Percentiles rank a stretch among this genome's conserved stretches.
These are phyloP conservation scores for Rubroboletus pulcherrimus DNA, from an alignment of 768 basidiomycete genomes.

Conservation along the genomic window DNA sequence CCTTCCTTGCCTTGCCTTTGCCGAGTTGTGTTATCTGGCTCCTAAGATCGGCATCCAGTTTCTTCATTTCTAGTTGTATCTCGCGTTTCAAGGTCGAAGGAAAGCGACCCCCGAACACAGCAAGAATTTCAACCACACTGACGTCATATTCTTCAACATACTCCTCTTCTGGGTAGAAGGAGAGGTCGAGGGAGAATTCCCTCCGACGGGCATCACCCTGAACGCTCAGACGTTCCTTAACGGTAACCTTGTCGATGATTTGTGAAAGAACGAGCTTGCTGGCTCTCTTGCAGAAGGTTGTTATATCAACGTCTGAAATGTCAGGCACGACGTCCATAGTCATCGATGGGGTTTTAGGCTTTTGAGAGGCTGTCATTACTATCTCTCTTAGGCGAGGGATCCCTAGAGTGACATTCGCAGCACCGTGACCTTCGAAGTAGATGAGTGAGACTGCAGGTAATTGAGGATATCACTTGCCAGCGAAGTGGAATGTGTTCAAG, in stretches of 20 bases:
- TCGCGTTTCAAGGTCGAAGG: slow-evolving; percentile 81
- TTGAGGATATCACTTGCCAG: slow-evolving; percentile 51
- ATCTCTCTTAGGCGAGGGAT: slow-evolving; percentile 98
- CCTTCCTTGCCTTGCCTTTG: slow-evolving; percentile 58
- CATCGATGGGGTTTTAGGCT: slow-evolving; percentile 98
- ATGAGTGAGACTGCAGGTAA: slow-evolving; percentile 1
- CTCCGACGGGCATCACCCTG: slow-evolving; percentile 70
- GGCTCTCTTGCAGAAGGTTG: slow-evolving; percentile 83
- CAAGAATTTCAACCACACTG: slow-evolving; percentile 65
- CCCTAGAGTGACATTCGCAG: slow-evolving; percentile 98
- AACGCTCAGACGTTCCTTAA: slow-evolving; percentile 71
- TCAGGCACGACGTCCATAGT: slow-evolving; percentile 64
- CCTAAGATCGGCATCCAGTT: slow-evolving; percentile 73
- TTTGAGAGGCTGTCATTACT: slow-evolving; percentile 95
- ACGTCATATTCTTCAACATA: slow-evolving; percentile 83
- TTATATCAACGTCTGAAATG: slow-evolving; percentile 52
- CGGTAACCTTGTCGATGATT: slow-evolving; percentile 75
- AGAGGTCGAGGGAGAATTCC: slow-evolving; percentile 74
- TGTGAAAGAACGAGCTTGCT: slow-evolving; percentile 85
- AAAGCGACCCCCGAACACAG: slow-evolving; percentile 69
- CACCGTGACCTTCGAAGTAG: slow-evolving; percentile 78
- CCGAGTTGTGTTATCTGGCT: slow-evolving; percentile 79
- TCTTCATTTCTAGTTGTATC: slow-evolving; percentile 82
- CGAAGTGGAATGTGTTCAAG: slow-evolving; percentile 98
- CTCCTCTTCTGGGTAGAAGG: slow-evolving; percentile 83